Conservation (phyloP, 208 protist genomes). For the Acanthamoeba royreba region DNA sequence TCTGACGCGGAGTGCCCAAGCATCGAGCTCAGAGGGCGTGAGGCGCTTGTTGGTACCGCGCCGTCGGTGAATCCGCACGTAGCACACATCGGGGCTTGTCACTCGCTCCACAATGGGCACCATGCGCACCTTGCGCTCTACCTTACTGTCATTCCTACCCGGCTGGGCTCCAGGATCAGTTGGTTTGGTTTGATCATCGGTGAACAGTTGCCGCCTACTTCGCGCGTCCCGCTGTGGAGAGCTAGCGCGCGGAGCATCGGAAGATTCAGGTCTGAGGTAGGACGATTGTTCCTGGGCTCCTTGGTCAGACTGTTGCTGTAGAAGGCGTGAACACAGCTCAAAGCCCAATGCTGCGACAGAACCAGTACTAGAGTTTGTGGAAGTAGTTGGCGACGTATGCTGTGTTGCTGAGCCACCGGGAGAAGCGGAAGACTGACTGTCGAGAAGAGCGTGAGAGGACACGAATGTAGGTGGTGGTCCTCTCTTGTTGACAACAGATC, state of each 20-base stretch:
- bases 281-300: neutral
- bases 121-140: neutral
- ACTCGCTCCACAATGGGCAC: conserved; percentile 31
- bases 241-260: no score
- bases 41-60: neutral
- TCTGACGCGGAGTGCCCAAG: neutral
- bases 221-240: no score
- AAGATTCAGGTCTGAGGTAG: no score
- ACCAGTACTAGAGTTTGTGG: no score
- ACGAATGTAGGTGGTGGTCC: neutral
- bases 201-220: no score
- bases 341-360: neutral
- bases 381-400: neutral
- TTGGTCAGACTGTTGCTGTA: neutral
- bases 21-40: neutral
- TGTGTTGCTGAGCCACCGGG: neutral
- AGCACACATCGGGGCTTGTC: neutral
- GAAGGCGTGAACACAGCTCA: neutral
- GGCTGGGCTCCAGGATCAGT: no score
- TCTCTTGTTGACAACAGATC: no score
- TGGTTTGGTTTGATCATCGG: no score
- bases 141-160: no score
- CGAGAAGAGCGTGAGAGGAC: neutral
- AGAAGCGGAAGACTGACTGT: no score
- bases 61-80: conserved; percentile 19